Conservation (phyloP, 257 asterid species). For the Salvia rosmarinus region DNA sequence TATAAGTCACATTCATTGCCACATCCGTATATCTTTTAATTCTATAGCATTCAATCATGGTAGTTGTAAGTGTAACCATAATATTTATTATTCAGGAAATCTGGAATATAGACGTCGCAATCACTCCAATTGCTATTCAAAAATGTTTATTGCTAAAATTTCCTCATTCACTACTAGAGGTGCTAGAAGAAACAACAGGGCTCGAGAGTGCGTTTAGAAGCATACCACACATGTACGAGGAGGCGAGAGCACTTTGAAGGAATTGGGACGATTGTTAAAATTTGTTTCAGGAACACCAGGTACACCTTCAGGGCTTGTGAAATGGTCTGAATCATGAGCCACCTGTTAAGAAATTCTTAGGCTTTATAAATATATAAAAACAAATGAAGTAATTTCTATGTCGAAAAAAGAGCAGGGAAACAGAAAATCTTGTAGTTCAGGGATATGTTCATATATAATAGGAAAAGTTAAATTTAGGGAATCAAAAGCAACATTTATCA, state of each 20-base stretch:
- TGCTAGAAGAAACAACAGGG: too few species aligned
- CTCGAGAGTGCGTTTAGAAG: too few species aligned
- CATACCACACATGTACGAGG: conserved; percentile 88
- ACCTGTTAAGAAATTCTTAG: conserved; percentile 49
- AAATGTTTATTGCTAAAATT: not conserved
- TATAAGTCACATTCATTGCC: too few species aligned
- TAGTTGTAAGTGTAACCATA: too few species aligned
- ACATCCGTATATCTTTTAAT: too few species aligned
- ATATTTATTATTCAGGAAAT: too few species aligned
- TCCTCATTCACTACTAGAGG: too few species aligned
- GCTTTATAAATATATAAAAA: conserved; percentile 13
- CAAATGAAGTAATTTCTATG: not conserved
- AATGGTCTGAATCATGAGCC: conserved; percentile 84
- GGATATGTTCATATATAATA: not conserved
- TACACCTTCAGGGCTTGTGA: conserved; percentile 88
- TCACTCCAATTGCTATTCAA: not conserved
- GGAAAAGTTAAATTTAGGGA: not conserved
- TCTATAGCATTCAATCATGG: too few species aligned
- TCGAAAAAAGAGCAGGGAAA: not conserved
- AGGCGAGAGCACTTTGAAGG: conserved; percentile 86
- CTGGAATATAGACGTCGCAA: too few species aligned
- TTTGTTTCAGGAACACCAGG: conserved; percentile 96
- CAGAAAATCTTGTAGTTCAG: not conserved
- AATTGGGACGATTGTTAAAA: conserved; percentile 90
- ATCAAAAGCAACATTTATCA: conserved; percentile 22